Conservation (phyloP, 805 yeast species). For the Metschnikowia kunwiensis region DNA sequence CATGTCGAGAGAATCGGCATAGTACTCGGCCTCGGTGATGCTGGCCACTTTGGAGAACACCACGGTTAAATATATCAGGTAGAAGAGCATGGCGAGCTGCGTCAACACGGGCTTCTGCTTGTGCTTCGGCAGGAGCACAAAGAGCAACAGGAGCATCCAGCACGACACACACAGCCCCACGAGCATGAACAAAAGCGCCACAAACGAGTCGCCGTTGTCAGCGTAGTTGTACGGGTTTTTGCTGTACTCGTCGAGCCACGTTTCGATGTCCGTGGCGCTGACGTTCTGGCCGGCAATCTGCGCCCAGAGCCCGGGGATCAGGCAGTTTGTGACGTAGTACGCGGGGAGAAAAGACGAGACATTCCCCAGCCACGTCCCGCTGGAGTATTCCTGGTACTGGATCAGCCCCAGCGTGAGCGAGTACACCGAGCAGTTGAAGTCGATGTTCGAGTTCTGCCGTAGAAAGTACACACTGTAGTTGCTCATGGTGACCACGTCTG, state of each 20-base stretch:
- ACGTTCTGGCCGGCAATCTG: constrained; percentile 25
- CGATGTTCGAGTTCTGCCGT: constrained; percentile 29
- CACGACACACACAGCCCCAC: constrained; percentile 56
- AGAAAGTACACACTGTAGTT: constrained; percentile 19
- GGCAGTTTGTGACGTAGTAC: constrained; percentile 48
- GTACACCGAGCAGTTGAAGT: constrained; percentile 38
- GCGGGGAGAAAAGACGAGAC: constrained; percentile 33
- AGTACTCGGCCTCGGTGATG: constrained; percentile 50
- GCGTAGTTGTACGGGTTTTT: constrained; percentile 26
- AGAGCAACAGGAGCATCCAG: constrained; percentile 67
- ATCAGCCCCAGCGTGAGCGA: constrained; percentile 34
- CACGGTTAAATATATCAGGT: constrained; percentile 53
- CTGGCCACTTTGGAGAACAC: constrained; percentile 45
- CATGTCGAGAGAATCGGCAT: constrained; percentile 51
- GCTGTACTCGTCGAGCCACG: constrained; percentile 14
- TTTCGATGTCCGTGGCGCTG: constrained; percentile 10
- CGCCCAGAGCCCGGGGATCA: constrained; percentile 27
- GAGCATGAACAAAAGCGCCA: constrained; percentile 49
- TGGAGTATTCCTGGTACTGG: constrained; percentile 19
- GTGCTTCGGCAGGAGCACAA: constrained; percentile 47
- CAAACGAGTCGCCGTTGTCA: constrained; percentile 41
- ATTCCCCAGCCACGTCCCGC: constrained; percentile 16
- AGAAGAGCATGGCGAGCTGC: constrained; percentile 54
- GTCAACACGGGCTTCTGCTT: constrained; percentile 58
- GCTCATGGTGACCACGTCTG: constrained; percentile 13